phyloP scores from a whole-genome alignment of 257 asterid species.

The Datura wrightii region DNA sequence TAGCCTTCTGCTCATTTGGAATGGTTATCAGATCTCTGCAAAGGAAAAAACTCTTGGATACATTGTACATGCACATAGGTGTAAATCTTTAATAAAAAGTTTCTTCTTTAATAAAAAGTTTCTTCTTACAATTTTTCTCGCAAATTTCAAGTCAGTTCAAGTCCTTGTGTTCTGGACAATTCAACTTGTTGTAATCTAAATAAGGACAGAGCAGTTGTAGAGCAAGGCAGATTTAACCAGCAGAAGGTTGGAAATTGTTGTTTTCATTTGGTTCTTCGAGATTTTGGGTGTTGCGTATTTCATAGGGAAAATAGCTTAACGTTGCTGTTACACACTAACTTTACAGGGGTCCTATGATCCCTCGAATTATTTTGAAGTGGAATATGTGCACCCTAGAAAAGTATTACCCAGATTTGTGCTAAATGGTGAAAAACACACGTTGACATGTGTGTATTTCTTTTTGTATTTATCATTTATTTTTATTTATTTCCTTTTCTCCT shows the following conservation, averaged over 20 bases:
- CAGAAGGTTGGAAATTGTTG: not conserved
- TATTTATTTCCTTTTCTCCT: too few species aligned
- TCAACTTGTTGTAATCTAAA: not conserved
- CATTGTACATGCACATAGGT: not conserved
- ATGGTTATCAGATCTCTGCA: not conserved
- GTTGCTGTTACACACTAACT: too few species aligned
- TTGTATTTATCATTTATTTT: too few species aligned
- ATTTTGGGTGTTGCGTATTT: not conserved
- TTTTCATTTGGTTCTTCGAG: conserved; percentile 19
- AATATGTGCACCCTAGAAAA: too few species aligned
- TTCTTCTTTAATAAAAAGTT: not conserved
- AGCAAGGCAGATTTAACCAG: not conserved
- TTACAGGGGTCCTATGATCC: too few species aligned
- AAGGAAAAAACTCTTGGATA: not conserved
- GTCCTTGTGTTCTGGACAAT: not conserved
- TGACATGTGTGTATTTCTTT: too few species aligned
- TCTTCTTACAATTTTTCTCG: not conserved
- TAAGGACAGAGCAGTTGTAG: conserved; percentile 3
- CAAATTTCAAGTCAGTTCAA: conserved; percentile 11
- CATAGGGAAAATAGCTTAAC: too few species aligned
- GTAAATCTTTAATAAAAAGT: not conserved
- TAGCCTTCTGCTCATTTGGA: conserved; percentile 2
- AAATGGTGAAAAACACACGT: too few species aligned
- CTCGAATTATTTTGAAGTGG: too few species aligned
- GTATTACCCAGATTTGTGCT: too few species aligned